Conservation (phyloP, 306 rosid species). For the Cucumis melo region DNA sequence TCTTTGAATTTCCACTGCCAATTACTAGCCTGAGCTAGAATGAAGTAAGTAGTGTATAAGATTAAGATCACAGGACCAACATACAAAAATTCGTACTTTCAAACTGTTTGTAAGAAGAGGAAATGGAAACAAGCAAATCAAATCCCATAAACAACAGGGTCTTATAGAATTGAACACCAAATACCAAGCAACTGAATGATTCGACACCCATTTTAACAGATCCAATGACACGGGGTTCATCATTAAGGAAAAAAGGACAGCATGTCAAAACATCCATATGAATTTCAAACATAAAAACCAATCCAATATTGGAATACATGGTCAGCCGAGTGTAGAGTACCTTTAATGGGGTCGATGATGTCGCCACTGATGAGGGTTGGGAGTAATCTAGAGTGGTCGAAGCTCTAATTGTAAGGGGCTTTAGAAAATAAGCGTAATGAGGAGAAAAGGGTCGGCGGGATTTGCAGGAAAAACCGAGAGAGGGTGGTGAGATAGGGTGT, state of each 20-base stretch:
- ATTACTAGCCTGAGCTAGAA: constrained; percentile 42
- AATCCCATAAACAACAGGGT: background rate
- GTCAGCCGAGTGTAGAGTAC: constrained; percentile 17
- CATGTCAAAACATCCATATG: background rate
- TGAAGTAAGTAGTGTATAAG: background rate
- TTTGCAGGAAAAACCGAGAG: constrained; percentile 21
- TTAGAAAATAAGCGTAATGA: constrained; percentile 18
- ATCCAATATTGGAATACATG: background rate
- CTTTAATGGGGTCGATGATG: constrained; percentile 39
- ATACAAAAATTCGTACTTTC: background rate
- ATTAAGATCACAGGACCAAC: constrained; percentile 10
- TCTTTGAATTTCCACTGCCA: constrained; percentile 94
- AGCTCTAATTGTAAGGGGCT: constrained; percentile 41
- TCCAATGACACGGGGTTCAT: background rate
- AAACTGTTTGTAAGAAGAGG: background rate
- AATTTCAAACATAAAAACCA: background rate
- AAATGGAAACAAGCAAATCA: background rate
- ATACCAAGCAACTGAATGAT: background rate
- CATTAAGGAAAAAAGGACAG: background rate
- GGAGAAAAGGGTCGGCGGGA: constrained; percentile 24
- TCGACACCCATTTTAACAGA: background rate
- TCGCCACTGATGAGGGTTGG: constrained; percentile 39
- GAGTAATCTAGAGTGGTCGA: constrained; percentile 66
- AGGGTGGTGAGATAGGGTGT: constrained; percentile 34
- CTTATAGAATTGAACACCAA: background rate